Evolutionary conservation across 2,329 filamentous ascomycete species (phyloP).

Genomic region (Dendrostoma leiphaemia): DNA sequence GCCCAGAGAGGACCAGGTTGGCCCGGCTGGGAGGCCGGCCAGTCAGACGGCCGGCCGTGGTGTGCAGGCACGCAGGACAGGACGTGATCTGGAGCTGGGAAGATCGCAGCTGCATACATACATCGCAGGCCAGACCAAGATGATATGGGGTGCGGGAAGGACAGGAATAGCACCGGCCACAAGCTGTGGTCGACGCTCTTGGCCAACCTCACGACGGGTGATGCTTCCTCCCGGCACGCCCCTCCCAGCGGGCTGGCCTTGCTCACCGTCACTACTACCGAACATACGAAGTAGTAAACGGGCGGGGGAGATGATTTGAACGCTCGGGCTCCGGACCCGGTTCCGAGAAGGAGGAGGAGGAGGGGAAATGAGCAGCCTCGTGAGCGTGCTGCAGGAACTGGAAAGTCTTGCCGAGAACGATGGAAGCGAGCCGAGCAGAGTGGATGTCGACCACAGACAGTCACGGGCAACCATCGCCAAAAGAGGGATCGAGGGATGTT

Average conservation of each 20-base stretch:
- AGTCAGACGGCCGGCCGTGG: not conserved
- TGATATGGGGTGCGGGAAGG: not conserved
- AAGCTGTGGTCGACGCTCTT: slow-evolving; percentile 2
- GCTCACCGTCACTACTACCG: too few relatives aligned
- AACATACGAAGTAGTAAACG: too few relatives aligned
- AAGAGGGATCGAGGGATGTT: too few relatives aligned
- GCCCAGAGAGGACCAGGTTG: not conserved
- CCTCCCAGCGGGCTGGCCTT: too few relatives aligned
- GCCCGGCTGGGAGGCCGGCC: not conserved
- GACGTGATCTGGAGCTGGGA: not conserved
- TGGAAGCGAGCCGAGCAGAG: not conserved
- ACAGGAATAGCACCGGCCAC: slow-evolving; percentile 15
- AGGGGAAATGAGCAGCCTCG: not conserved
- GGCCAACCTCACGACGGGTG: not conserved
- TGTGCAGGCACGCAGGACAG: not conserved
- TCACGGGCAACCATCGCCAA: not conserved
- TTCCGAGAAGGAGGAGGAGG: not conserved
- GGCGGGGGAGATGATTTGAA: not conserved
- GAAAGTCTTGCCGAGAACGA: not conserved
- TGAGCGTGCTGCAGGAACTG: not conserved
- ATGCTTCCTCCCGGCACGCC: not conserved
- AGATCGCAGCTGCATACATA: not conserved
- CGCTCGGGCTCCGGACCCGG: too few relatives aligned
- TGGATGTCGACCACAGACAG: not conserved
- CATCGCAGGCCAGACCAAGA: too few relatives aligned